phyloP scores from a whole-genome alignment of 768 basidiomycete genomes.

The Tylopilus intermedius region DNA sequence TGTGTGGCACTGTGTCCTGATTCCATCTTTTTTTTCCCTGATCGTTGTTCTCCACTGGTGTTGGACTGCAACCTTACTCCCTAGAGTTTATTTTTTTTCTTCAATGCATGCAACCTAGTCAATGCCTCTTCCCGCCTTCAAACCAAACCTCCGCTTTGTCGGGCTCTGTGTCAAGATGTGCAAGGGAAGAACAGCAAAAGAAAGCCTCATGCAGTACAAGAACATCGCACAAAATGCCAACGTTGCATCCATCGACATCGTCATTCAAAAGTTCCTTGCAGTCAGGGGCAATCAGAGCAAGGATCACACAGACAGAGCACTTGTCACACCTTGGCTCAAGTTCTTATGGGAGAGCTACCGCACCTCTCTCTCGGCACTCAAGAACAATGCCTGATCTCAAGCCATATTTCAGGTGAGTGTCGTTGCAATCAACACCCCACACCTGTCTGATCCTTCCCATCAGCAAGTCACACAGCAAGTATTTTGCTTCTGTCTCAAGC shows the following conservation, averaged over 20 bases:
- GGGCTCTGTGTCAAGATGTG: constrained; percentile 94
- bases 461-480: no score
- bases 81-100: no score
- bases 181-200: constrained; percentile 74
- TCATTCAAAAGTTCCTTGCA: constrained; percentile 86
- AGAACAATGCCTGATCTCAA: no score
- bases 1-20: no score
- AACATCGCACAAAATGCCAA: constrained; percentile 94
- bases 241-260: constrained; percentile 86
- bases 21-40: no score
- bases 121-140: constrained; percentile 74
- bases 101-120: no score
- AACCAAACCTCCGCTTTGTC: constrained; percentile 94
- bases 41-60: no score
- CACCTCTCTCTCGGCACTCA: constrained; percentile 90
- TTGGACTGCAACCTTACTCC: no score
- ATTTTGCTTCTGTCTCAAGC: no score
- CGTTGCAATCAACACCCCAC: no score
- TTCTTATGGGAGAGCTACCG: constrained; percentile 99
- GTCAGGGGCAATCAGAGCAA: constrained; percentile 88
- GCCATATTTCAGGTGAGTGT: no score
- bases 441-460: no score
- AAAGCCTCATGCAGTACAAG: constrained; percentile 96
- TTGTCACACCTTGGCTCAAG: constrained; percentile 96
- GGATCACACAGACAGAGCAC: constrained; percentile 89